Percentiles rank a stretch among this genome's conserved stretches.
These are phyloP conservation scores for Miscanthus sacchariflorus DNA, from an alignment of 202 grass and related monocot genomes.

Conservation along the genomic window DNA sequence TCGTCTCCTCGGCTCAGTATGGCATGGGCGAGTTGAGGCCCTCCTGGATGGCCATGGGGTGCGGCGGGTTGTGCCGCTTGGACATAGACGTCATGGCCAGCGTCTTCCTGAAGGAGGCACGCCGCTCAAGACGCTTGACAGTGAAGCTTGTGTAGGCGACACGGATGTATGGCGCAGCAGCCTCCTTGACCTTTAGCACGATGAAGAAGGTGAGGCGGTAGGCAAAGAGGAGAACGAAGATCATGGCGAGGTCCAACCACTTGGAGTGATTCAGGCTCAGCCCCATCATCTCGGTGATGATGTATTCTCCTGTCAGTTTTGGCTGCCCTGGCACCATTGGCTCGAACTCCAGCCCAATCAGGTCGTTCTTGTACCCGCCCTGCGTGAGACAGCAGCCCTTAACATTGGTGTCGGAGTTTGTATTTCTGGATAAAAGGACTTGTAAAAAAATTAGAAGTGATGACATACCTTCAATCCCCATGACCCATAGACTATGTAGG, in stretches of 20 bases:
- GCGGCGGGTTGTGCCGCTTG: slow-evolving; percentile 65
- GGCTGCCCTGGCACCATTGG: slow-evolving; percentile 78
- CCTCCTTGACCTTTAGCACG: slow-evolving; percentile 89
- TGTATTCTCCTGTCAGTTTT: slow-evolving; percentile 77
- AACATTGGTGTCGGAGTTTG: not conserved
- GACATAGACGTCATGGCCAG: slow-evolving; percentile 59
- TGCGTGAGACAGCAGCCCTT: slow-evolving; percentile 29
- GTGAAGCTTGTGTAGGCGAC: slow-evolving; percentile 69
- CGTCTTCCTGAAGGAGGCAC: slow-evolving; percentile 68
- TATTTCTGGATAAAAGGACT: not conserved
- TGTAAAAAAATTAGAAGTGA: not conserved
- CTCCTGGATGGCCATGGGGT: slow-evolving; percentile 84
- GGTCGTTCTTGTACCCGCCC: slow-evolving; percentile 92
- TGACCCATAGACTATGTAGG: slow-evolving; percentile 85
- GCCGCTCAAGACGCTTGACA: slow-evolving; percentile 59
- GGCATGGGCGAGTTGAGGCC: slow-evolving; percentile 89
- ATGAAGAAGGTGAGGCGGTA: slow-evolving; percentile 92
- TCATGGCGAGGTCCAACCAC: slow-evolving; percentile 81
- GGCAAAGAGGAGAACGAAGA: slow-evolving; percentile 82
- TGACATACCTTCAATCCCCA: slow-evolving; percentile 86
- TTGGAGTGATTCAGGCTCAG: slow-evolving; percentile 77
- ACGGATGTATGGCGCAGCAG: slow-evolving; percentile 67
- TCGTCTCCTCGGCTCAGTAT: slow-evolving; percentile 46
- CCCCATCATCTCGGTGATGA: slow-evolving; percentile 75
- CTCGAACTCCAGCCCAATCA: slow-evolving; percentile 93